Evolutionary conservation across 75 land plant species (phyloP).

Genomic region (Cupressus sempervirens): DNA sequence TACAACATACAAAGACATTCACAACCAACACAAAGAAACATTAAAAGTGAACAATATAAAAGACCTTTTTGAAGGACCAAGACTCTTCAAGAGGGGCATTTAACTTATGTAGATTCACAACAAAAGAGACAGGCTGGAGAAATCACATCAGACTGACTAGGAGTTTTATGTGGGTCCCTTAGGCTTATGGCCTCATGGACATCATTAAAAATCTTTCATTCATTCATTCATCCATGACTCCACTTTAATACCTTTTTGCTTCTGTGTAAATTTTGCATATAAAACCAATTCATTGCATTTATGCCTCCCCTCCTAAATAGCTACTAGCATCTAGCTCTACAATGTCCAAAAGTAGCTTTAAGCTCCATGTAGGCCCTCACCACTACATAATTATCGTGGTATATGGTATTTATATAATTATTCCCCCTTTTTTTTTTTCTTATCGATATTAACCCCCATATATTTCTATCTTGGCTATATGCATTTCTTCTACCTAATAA

Average conservation of each 20-base stretch:
- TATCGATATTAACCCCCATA: not conserved
- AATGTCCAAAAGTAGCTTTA: slow-evolving; percentile 11
- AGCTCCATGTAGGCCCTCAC: not conserved
- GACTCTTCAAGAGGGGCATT: no score
- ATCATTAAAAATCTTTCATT: no score
- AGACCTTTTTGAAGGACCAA: no score
- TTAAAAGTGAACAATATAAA: no score
- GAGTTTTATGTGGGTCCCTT: no score
- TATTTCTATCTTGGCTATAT: not conserved
- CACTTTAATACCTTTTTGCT: no score
- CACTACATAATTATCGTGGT: slow-evolving; percentile 8
- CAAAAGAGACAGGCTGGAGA: no score
- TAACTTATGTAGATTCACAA: no score
- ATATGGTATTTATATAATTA: not conserved
- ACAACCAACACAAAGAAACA: no score
- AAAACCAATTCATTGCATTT: slow-evolving; percentile 4
- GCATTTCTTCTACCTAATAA: not conserved
- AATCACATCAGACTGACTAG: no score
- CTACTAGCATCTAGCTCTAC: slow-evolving; percentile 12
- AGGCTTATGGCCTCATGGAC: no score
- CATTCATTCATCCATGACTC: not conserved
- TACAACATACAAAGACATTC: no score
- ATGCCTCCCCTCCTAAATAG: slow-evolving; percentile 8
- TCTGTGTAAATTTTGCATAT: slow-evolving; percentile 12
- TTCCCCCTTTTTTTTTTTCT: not conserved